Evolutionary conservation across 805 yeast genomes (phyloP).

Genomic region (Metschnikowia reukaufii): DNA sequence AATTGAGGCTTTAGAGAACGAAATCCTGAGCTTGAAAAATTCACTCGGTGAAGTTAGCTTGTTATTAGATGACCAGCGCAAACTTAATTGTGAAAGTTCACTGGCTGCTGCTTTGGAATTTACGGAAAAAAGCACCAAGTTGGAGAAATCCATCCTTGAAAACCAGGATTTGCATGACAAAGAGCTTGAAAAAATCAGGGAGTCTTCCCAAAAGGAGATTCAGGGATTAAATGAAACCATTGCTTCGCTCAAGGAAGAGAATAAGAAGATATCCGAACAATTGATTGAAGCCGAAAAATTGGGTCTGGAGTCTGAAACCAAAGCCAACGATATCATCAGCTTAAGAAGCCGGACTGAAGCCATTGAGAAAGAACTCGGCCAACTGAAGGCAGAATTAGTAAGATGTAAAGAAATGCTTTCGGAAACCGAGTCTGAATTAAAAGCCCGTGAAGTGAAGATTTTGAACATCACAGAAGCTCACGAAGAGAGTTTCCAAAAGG

Average conservation of each 20-base stretch:
- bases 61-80: slow-evolving; percentile 48
- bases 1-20: slow-evolving; percentile 7
- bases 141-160: slow-evolving; percentile 14
- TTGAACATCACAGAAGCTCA: background rate
- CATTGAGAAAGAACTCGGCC: background rate
- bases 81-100: slow-evolving; percentile 47
- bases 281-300: background rate
- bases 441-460: slow-evolving; percentile 1
- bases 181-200: slow-evolving; percentile 9
- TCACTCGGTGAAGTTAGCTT: slow-evolving; percentile 2
- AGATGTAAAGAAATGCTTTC: background rate
- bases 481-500: background rate
- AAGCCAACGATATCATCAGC: background rate
- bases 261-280: background rate
- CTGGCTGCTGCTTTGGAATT: slow-evolving; percentile 39
- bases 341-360: background rate
- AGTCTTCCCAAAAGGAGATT: slow-evolving; percentile 6
- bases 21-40: slow-evolving; percentile 8
- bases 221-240: slow-evolving; percentile 6
- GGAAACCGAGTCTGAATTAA: slow-evolving; percentile 4
- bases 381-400: background rate
- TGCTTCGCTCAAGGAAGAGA: slow-evolving; percentile 3
- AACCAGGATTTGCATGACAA: slow-evolving; percentile 13
- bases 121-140: slow-evolving; percentile 14
- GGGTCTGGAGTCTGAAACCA: background rate